Conservation (phyloP, 2,329 filamentous ascomycete genomes). For the Colletotrichum echinochloae region DNA sequence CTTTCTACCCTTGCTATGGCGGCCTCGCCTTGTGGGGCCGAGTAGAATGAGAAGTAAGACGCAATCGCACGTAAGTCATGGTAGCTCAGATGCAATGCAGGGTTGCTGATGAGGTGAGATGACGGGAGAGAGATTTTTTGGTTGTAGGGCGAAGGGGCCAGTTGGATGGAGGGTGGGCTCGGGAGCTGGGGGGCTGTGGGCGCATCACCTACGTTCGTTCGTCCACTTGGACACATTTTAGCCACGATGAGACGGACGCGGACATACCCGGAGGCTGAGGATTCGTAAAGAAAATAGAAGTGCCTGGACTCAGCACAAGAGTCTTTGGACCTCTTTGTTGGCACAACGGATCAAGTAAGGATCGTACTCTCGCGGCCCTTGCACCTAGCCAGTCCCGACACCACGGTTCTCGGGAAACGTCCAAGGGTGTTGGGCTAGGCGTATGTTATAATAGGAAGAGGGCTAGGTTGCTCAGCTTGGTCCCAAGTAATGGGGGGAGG, state of each 20-base stretch:
- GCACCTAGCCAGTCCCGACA: conserved; percentile 19
- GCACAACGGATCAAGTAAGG: conserved; percentile 9
- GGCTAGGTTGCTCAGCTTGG: neutral
- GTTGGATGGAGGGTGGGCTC: neutral
- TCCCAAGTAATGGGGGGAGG: too few relatives aligned
- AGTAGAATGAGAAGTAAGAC: conserved; percentile 12
- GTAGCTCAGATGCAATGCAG: conserved; percentile 27
- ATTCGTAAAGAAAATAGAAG: neutral
- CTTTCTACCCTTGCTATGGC: neutral
- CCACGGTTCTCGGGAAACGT: neutral
- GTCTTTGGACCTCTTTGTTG: neutral
- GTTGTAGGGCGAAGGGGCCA: neutral
- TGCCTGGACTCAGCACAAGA: neutral
- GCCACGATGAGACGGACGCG: neutral
- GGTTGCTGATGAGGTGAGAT: conserved; percentile 40
- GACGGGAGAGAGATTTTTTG: conserved; percentile 21
- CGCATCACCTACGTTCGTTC: neutral
- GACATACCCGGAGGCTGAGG: neutral
- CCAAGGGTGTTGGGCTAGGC: neutral
- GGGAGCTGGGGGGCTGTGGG: conserved; percentile 16
- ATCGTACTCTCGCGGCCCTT: neutral
- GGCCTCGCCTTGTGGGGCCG: conserved; percentile 17
- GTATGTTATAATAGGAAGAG: neutral
- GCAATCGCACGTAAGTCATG: conserved; percentile 17
- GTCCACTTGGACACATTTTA: too few relatives aligned